A percentile compares a stretch with the other conserved stretches of the same genome.
Evolutionary conservation across 768 basidiomycete species (phyloP).

Genomic region (Mycena capillaripes): DNA sequence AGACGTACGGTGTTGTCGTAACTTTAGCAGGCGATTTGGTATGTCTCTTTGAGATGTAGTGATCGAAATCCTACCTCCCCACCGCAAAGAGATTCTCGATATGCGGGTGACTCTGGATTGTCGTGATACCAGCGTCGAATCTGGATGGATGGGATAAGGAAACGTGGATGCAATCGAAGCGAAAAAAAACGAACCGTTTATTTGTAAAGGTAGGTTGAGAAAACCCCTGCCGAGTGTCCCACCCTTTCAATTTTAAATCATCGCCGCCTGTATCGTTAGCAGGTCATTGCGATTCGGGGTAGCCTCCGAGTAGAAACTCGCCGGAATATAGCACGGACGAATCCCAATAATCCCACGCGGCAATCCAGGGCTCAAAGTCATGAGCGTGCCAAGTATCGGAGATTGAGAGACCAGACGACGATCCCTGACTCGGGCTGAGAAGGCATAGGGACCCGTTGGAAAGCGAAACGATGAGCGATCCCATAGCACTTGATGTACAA

Average conservation of each 20-base stretch:
- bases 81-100: slow-evolving; percentile 88
- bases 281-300: background rate
- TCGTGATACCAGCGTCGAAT: slow-evolving; percentile 94
- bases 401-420: slow-evolving; percentile 54
- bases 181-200: slow-evolving; percentile 65
- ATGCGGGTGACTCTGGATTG: slow-evolving; percentile 88
- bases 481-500: slow-evolving; percentile 54
- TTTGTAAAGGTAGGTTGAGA: slow-evolving; percentile 76
- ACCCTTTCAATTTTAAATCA: slow-evolving; percentile 89
- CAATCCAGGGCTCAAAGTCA: slow-evolving; percentile 95
- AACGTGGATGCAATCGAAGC: background rate
- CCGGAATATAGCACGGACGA: slow-evolving; percentile 87
- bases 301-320: slow-evolving; percentile 42
- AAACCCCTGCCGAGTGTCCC: slow-evolving; percentile 86
- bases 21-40: slow-evolving; percentile 55
- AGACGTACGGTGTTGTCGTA: slow-evolving; percentile 87
- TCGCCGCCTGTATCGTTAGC: slow-evolving; percentile 79
- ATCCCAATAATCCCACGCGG: slow-evolving; percentile 93
- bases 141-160: slow-evolving; percentile 54
- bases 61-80: slow-evolving; percentile 74
- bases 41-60: slow-evolving; percentile 2
- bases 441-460: slow-evolving; percentile 85
- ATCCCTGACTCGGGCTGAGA: slow-evolving; percentile 61
- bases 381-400: slow-evolving; percentile 86
- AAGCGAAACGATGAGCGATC: slow-evolving; percentile 82